phyloP scores from a whole-genome alignment of 2,329 filamentous ascomycete species.

The Aspergillus vadensis region DNA sequence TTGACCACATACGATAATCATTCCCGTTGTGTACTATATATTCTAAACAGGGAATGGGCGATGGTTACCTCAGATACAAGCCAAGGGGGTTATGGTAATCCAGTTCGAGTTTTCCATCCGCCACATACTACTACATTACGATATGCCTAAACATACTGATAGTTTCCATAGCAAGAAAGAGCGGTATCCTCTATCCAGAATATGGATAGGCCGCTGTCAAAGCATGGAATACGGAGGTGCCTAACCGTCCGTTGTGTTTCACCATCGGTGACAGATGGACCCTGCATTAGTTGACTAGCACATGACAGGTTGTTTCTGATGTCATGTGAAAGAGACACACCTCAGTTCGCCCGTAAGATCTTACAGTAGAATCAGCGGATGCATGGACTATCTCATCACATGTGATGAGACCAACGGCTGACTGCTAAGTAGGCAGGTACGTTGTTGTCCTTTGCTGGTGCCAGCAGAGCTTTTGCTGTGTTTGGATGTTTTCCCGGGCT shows the following conservation, averaged over 20 bases:
- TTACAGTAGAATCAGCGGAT: neutral
- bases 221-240: neutral
- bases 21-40: no score
- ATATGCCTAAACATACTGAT: no score
- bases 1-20: no score
- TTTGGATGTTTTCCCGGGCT: neutral
- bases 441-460: neutral
- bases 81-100: neutral
- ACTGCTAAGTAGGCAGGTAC: neutral
- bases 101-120: neutral
- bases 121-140: no score
- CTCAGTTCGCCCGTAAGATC: neutral
- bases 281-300: neutral
- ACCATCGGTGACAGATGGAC: slow-evolving; percentile 9
- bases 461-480: neutral
- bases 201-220: slow-evolving; percentile 4
- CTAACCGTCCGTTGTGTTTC: slow-evolving; percentile 8
- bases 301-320: slow-evolving; percentile 9
- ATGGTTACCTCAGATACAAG: neutral
- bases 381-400: neutral
- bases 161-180: no score
- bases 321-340: neutral
- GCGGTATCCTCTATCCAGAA: no score
- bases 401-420: neutral
- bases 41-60: neutral